Evolutionary conservation across 352 stramenopile species (phyloP), one percentile per base, ranked within the genome.

Genomic region (Globisporangium rhizosaccharum): DNA sequence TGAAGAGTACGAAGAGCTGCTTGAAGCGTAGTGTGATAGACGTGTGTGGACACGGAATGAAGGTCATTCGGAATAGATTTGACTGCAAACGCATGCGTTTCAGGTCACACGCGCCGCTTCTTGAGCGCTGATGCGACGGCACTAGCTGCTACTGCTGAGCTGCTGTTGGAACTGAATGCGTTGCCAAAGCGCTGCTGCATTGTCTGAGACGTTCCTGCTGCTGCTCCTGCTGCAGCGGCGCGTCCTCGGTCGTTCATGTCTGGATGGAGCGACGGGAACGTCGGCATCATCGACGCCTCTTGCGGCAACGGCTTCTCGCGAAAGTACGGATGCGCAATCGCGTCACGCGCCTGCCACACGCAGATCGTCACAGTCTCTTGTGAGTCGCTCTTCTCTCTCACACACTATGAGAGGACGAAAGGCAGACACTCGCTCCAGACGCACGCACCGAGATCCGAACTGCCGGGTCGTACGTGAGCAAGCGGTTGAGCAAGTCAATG

Each of bases 1-100:
- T 20, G 76, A 91, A 18, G 73, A 88, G 39, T 85, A 88, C 41
- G 78, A 88, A 44, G 76, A 91, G 47, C 62, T 91, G n/a, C 58
- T 89, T 18, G 71, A 87, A n/a, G 57, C 70, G 9, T 51, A 51
- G n/a, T 10, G 20, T 11, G 46, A 10, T 20, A 10, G 5, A 8
- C 17, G 18, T 11, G 8, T 15, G 20, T 51, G n/a, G 46, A 17
- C 46, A 33, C 28, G 2, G 20, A 10, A 36, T 33, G 46, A 30
- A 51, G 20, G n/a, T 14, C 6, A 33, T 14, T 50, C 45, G 7
- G 7, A 23, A 3, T 39, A 39, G 23, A 23, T 23, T 23, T 23
- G 23, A 23, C 23, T 23, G 23, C 23, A 23, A 23, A 23, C 23
- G 23, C 23, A 23, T 23, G 23, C 23, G 23, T 23, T 0, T 23